These are phyloP conservation scores for Albugo candida DNA, from an alignment of 352 stramenopile species.

Conservation along the genomic window DNA sequence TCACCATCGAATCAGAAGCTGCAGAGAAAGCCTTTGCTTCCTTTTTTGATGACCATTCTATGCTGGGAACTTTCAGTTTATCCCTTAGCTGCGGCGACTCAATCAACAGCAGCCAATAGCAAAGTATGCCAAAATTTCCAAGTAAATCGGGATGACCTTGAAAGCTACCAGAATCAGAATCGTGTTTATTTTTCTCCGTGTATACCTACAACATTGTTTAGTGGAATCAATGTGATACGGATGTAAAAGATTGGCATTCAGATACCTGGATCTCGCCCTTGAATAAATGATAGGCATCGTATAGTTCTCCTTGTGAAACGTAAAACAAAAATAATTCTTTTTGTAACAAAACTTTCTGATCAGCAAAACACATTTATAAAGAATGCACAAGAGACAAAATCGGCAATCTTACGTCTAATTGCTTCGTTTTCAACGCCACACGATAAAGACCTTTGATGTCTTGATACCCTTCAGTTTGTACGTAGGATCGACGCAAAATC, in stretches of 20 bases:
- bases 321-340: constrained; percentile 62
- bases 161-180: constrained; percentile 10
- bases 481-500: constrained; percentile 39
- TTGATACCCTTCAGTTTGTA: constrained; percentile 39
- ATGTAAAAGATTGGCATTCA: constrained; percentile 14
- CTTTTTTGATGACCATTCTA: constrained; percentile 12
- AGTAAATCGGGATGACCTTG: constrained; percentile 37
- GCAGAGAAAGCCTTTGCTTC: constrained; percentile 8
- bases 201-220: neutral
- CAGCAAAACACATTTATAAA: neutral
- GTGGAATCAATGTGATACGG: constrained; percentile 1
- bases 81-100: constrained; percentile 47
- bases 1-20: constrained; percentile 1
- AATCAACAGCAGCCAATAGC: constrained; percentile 69
- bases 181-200: neutral
- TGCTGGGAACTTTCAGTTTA: constrained; percentile 15
- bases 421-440: constrained; percentile 1
- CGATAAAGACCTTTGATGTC: constrained; percentile 17
- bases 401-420: constrained; percentile 23
- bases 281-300: constrained; percentile 58
- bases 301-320: constrained; percentile 48
- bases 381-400: neutral
- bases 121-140: constrained; percentile 53
- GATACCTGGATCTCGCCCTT: constrained; percentile 30
- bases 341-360: constrained; percentile 33